Evolutionary conservation across 1,284 basidiomycete species (phyloP).

Genomic region (Phellopilus nigrolimitatus): DNA sequence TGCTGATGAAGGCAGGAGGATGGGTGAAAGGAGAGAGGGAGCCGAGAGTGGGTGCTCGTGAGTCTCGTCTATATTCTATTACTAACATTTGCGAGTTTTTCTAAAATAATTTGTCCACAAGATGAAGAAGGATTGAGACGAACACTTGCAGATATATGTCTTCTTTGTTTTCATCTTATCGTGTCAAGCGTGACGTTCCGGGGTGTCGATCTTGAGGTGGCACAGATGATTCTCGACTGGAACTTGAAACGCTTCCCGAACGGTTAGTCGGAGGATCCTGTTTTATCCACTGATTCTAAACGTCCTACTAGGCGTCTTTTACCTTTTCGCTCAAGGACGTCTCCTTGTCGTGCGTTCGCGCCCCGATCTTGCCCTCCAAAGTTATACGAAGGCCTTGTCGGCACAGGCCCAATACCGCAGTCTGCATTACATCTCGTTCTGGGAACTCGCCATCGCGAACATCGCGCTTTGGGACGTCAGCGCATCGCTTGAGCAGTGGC

Average conservation of each 20-base stretch:
- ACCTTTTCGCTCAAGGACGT: conserved; percentile 56
- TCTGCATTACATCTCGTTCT: conserved; percentile 33
- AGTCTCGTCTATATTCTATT: conserved; percentile 19
- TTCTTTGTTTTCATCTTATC: conserved; percentile 90
- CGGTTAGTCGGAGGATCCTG: conserved; percentile 37
- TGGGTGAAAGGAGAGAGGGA: conserved; percentile 59
- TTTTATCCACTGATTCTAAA: conserved; percentile 27
- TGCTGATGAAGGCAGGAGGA: conserved; percentile 78
- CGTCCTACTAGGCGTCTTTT: conserved; percentile 43
- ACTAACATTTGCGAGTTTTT: not conserved
- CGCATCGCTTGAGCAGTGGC: conserved; percentile 37
- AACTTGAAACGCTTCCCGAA: conserved; percentile 76
- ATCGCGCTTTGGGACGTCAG: conserved; percentile 42
- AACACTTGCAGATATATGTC: conserved; percentile 82
- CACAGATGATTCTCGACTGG: conserved; percentile 74
- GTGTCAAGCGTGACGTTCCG: conserved; percentile 80
- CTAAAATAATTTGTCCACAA: conserved; percentile 20
- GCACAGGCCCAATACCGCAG: conserved; percentile 22
- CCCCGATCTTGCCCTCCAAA: conserved; percentile 41
- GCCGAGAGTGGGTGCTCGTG: conserved; percentile 50
- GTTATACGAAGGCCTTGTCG: conserved; percentile 30
- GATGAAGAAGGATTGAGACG: conserved; percentile 80
- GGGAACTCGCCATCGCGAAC: conserved; percentile 46
- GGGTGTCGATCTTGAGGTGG: conserved; percentile 72
- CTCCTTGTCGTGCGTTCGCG: conserved; percentile 44